Evolutionary conservation across 306 rosid species (phyloP), one percentile per base, ranked within the genome.

Genomic region (Morella rubra): DNA sequence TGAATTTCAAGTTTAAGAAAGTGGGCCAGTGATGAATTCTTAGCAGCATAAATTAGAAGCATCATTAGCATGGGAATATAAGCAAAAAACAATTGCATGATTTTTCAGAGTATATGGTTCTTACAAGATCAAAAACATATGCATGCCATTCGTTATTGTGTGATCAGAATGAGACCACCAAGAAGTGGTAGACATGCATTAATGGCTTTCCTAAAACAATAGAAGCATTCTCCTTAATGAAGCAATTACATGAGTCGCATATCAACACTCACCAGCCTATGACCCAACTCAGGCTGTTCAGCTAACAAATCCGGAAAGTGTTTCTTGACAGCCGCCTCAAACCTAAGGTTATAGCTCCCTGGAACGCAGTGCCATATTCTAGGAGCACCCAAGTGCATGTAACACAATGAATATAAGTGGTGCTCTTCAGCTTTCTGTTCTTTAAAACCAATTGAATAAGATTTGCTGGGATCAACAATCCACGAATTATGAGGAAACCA

Each of bases 371-470:
- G 86, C 97, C 95, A 92, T 71, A 92, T 74, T 88, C 69, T 92
- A 60, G 97, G 93, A 80, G 86, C 91, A 44, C 98, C 97, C 88
- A 89, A 22, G 79, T 92, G 96, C 87, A 86, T 22, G 81, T 86
- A 94, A 72, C 77, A 77, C 79, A 94, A 82, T 40, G 88, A 83
- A 86, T 89, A 87, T 68, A 94, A 86, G 71, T 74, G 86, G 87
- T 90, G 96, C 81, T 92, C 96, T 84, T 90, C 96, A 84, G 92
- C 90, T 81, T 84, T 87, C 96, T 94, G 90, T 66, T 83, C 24
- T 67, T 32, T 50, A 53, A 71, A 15, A 44, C 6, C 73, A 61
- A 62, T 74, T 42, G 73, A 44, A 73, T 24, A 59, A 49, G 32
- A 72, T 77, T 51, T 40, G 59, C 72, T 14, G 49, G 47, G 72